Evolutionary conservation across 1,284 basidiomycete species (phyloP).

Genomic region (Austropuccinia psidii): DNA sequence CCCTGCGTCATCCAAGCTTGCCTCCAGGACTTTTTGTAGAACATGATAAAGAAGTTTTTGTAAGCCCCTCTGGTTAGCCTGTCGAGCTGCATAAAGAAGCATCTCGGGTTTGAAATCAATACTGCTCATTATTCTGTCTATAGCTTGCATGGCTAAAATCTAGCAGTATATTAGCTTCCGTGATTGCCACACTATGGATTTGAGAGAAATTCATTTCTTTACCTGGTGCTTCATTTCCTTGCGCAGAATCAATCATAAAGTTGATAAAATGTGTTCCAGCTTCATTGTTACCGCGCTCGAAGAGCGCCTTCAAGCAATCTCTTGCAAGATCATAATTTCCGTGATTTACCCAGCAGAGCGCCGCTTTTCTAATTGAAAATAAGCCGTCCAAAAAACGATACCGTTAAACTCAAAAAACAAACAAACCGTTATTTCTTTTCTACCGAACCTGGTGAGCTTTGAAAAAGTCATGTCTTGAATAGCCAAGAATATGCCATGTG

Average conservation of each 20-base stretch:
- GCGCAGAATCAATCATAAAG: conserved; percentile 34
- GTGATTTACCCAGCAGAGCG: conserved; percentile 20
- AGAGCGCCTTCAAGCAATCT: conserved; percentile 10
- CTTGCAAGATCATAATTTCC: conserved; percentile 33
- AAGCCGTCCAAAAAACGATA: not conserved
- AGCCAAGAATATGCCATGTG: conserved; percentile 4
- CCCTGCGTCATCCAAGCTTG: conserved; percentile 6
- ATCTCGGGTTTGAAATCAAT: conserved; percentile 36
- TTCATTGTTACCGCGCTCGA: conserved; percentile 7
- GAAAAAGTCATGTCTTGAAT: conserved; percentile 22
- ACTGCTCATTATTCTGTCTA: conserved; percentile 30
- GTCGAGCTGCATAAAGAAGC: conserved; percentile 24
- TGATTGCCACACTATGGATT: not conserved
- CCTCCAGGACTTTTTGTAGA: conserved; percentile 18
- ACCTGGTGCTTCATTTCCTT: conserved; percentile 32
- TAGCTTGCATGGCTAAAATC: conserved; percentile 19
- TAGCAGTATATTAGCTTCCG: not conserved
- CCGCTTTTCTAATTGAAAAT: conserved; percentile 18
- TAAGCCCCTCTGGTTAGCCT: conserved; percentile 27
- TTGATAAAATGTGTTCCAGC: conserved; percentile 23
- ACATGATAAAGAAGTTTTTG: conserved; percentile 19
- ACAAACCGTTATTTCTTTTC: not conserved
- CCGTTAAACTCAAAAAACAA: not conserved
- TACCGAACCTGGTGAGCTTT: conserved; percentile 27
- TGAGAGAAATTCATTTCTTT: not conserved